A percentile compares a stretch with the other conserved stretches of the same genome.
phyloP scores from a whole-genome alignment of 2,329 filamentous ascomycete genomes.

The Dothistroma pini region DNA sequence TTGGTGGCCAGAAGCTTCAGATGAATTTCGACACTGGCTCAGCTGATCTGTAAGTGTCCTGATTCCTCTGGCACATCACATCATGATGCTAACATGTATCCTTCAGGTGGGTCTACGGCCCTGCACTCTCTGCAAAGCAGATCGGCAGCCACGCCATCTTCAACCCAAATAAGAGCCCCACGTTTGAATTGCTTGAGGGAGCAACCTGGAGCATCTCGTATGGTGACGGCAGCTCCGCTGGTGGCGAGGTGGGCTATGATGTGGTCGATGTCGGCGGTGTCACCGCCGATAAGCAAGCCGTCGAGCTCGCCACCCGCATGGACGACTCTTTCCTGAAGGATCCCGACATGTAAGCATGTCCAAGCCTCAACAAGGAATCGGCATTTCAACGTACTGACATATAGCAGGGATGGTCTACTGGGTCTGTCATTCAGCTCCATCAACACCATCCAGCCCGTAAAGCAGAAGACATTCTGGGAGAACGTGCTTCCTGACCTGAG shows the following conservation, averaged over 20 bases:
- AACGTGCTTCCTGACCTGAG: conserved; percentile 61
- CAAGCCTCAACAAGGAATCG: background rate
- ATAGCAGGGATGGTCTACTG: conserved; percentile 51
- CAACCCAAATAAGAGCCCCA: conserved; percentile 51
- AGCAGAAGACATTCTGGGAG: conserved; percentile 71
- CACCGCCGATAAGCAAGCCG: conserved; percentile 58
- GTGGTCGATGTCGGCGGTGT: conserved; percentile 64
- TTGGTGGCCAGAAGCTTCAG: conserved; percentile 65
- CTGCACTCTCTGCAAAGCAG: conserved; percentile 47
- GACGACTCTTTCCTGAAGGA: conserved; percentile 58
- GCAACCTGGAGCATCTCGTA: conserved; percentile 63
- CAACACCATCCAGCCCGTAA: conserved; percentile 49
- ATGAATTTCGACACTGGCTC: conserved; percentile 75
- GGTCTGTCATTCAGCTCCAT: conserved; percentile 58
- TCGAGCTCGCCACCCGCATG: conserved; percentile 62
- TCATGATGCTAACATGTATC: conserved; percentile 2
- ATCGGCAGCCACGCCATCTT: conserved; percentile 54
- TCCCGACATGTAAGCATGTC: conserved; percentile 39
- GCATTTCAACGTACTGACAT: background rate
- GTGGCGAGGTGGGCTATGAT: conserved; percentile 65
- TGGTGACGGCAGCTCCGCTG: conserved; percentile 62
- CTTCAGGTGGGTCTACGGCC: conserved; percentile 65
- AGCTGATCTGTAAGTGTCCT: conserved; percentile 58
- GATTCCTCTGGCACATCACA: background rate
- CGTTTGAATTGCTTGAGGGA: conserved; percentile 48